Evolutionary conservation across 2,329 filamentous ascomycete genomes (phyloP).

Genomic region (Aspergillus tanneri): DNA sequence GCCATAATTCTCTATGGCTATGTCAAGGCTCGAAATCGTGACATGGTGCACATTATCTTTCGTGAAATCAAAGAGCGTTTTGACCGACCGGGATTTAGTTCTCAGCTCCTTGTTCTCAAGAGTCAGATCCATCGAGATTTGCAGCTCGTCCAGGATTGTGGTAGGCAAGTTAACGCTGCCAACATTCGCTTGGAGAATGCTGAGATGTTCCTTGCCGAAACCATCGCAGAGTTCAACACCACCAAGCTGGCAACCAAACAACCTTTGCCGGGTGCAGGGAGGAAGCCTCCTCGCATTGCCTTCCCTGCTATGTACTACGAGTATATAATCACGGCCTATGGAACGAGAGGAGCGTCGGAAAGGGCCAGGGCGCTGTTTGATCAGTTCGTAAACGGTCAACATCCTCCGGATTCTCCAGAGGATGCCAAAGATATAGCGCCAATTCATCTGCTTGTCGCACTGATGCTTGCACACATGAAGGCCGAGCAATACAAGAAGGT

Average conservation of each 20-base stretch:
- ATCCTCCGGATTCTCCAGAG: slow-evolving; percentile 8
- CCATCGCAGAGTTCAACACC: slow-evolving; percentile 39
- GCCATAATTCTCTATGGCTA: slow-evolving; percentile 50
- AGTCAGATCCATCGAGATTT: slow-evolving; percentile 37
- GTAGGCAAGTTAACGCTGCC: slow-evolving; percentile 10
- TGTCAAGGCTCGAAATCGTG: slow-evolving; percentile 49
- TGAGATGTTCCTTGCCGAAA: slow-evolving; percentile 39
- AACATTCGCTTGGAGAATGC: slow-evolving; percentile 31
- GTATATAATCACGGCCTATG: slow-evolving; percentile 57
- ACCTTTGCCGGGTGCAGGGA: slow-evolving; percentile 36
- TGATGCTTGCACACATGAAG: slow-evolving; percentile 67
- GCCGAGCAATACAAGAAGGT: slow-evolving; percentile 61
- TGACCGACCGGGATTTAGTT: slow-evolving; percentile 31
- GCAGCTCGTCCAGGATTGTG: slow-evolving; percentile 19
- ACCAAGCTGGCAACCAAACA: slow-evolving; percentile 47
- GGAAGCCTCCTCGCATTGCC: slow-evolving; percentile 39
- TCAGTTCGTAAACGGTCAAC: slow-evolving; percentile 44
- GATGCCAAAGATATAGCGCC: slow-evolving; percentile 44
- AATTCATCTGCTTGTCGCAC: slow-evolving; percentile 57
- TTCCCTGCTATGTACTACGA: slow-evolving; percentile 55
- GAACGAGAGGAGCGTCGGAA: slow-evolving; percentile 45
- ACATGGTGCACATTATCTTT: slow-evolving; percentile 54
- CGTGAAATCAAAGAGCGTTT: slow-evolving; percentile 41
- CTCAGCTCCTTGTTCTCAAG: slow-evolving; percentile 38
- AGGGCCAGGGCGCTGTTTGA: slow-evolving; percentile 58